Evolutionary conservation across 2,329 filamentous ascomycete species (phyloP).

Genomic region (Colletotrichum graminicola): DNA sequence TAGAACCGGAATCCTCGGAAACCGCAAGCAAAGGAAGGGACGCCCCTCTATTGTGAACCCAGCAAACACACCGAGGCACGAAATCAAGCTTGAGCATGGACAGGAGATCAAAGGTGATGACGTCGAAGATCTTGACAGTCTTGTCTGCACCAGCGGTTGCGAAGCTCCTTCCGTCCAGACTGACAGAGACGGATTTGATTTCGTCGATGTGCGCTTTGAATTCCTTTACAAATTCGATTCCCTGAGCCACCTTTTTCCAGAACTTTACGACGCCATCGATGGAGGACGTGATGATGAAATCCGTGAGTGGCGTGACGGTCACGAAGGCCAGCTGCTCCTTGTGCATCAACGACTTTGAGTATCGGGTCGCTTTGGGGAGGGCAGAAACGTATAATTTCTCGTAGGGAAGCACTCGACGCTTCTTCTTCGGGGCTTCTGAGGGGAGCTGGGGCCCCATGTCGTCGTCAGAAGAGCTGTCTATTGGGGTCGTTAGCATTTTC

Average conservation of each 20-base stretch:
- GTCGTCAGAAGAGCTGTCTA: constrained; percentile 83
- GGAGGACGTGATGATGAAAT: constrained; percentile 95
- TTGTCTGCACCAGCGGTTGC: constrained; percentile 86
- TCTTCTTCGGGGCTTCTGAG: constrained; percentile 82
- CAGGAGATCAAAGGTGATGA: constrained; percentile 88
- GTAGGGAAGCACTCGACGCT: constrained; percentile 89
- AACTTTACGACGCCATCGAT: constrained; percentile 98
- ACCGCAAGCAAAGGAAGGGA: constrained; percentile 88
- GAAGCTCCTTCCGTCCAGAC: constrained; percentile 91
- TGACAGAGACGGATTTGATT: constrained; percentile 85
- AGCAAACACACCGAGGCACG: constrained; percentile 84
- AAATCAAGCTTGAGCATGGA: constrained; percentile 85
- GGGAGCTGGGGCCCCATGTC: constrained; percentile 95
- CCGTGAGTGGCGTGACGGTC: constrained; percentile 89
- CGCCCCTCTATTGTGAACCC: constrained; percentile 90
- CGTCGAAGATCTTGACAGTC: constrained; percentile 84
- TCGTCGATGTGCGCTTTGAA: constrained; percentile 92
- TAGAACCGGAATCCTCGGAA: constrained; percentile 78
- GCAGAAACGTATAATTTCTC: constrained; percentile 96
- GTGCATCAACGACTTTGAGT: constrained; percentile 98
- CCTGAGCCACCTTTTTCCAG: constrained; percentile 94
- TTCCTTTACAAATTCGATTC: constrained; percentile 98
- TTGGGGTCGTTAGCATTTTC: not conserved
- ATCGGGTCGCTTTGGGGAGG: constrained; percentile 82
- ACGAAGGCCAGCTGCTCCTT: constrained; percentile 92